Base-by-base conservation (phyloP, 768 basidiomycete species). In the Xerocomellus dryophilus region DNA sequence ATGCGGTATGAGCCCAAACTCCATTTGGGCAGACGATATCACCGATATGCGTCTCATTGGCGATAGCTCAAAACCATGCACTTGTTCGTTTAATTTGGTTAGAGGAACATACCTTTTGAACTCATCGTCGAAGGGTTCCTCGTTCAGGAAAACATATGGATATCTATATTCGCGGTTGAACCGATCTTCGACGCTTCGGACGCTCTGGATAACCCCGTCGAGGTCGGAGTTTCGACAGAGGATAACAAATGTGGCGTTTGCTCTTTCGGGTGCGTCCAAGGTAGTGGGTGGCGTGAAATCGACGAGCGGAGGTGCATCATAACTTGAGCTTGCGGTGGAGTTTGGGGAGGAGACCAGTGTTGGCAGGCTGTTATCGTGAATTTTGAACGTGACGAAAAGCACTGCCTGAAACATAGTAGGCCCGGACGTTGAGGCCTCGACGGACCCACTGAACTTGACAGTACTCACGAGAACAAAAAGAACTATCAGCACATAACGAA, bases 141-240 rank as follows among this genome's bases (percentile, higher is more conserved):
- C 85, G 60, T 86, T 86, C 53, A 88, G 66, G 62, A 87, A 83
- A 9, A 84, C 78, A 66, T 81, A 86, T 1, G 83, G 82, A 58
- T 88, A 88, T 46, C 74, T 67, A 54, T 71, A 78, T 47, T 74
- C 73, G 25, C 73, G 68, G 61, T 88, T 87, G 68, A 86, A 87
- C 8, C 78, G 68, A 51, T 80, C 76, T 61, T 88, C 86, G 54
- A 84, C 62, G 54, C 78, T 74, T 55, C 76, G 75, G 58, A 86
- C 77, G 27, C 78, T 80, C 17, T 70, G 69, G 29, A 81, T 64
- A 4, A 81, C 72, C 4, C 74, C 74, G 2, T 71, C 58, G 23
- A 83, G 52, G 44, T 82, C 81, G 10, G 64, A 69, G 57, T 83
- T 81, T 14, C 79, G 71, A 15, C 75, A 80, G 5, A 87, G 70